These are phyloP conservation scores for Chaetomium strumarium DNA, from an alignment of 2,329 filamentous ascomycete species.

Conservation along the genomic window DNA sequence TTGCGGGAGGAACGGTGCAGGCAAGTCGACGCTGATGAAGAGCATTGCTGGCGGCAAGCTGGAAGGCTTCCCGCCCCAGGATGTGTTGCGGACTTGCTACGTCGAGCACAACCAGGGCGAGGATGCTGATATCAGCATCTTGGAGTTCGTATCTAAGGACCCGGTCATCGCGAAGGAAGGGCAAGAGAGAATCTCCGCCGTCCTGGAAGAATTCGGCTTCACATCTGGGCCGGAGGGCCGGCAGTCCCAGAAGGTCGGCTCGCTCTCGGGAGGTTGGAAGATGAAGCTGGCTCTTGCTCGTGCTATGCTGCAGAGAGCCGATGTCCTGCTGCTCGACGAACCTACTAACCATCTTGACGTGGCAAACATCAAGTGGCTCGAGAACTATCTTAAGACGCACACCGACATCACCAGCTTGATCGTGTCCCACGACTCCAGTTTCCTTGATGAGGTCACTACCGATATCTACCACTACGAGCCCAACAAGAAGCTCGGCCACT, in stretches of 20 bases:
- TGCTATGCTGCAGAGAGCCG: conserved; percentile 95
- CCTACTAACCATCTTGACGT: conserved; percentile 98
- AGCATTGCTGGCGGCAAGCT: conserved; percentile 93
- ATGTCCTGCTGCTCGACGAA: conserved; percentile 94
- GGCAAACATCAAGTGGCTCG: conserved; percentile 90
- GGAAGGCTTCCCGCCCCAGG: conserved; percentile 90
- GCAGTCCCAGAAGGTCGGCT: conserved; percentile 85
- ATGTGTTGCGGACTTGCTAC: conserved; percentile 91
- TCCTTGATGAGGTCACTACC: conserved; percentile 94
- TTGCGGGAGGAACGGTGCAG: conserved; percentile 92
- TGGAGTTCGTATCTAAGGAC: conserved; percentile 88
- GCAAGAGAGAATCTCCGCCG: conserved; percentile 71
- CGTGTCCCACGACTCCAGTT: conserved; percentile 96
- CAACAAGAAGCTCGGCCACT: conserved; percentile 85
- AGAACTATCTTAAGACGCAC: conserved; percentile 92
- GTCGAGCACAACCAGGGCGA: conserved; percentile 99
- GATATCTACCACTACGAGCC: conserved; percentile 98
- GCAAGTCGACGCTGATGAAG: conserved; percentile 98
- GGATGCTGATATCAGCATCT: conserved; percentile 91
- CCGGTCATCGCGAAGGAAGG: conserved; percentile 77
- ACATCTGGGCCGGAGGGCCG: conserved; percentile 82
- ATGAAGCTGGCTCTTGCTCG: conserved; percentile 97
- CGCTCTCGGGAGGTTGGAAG: conserved; percentile 97
- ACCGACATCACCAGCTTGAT: conserved; percentile 96
- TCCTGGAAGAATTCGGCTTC: conserved; percentile 90